phyloP scores from a whole-genome alignment of 2,329 filamentous ascomycete species.

The Ophiocordyceps robertsii region DNA sequence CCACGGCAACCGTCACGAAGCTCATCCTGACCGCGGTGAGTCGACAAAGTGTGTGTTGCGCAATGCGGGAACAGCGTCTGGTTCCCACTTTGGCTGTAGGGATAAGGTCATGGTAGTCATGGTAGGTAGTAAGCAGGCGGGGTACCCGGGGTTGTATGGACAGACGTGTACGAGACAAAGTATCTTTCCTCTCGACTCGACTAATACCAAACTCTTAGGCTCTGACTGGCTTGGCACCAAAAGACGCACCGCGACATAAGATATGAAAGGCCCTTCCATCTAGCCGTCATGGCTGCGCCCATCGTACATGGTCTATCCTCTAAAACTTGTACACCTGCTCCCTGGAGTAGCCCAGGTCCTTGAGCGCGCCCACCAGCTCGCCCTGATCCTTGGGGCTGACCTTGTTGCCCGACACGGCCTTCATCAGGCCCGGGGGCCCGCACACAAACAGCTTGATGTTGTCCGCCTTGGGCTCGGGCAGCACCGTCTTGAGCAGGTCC shows the following conservation, averaged over 20 bases:
- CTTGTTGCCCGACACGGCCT: slow-evolving; percentile 82
- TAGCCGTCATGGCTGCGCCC: too few relatives aligned
- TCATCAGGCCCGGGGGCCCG: slow-evolving; percentile 85
- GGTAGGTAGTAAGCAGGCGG: too few relatives aligned
- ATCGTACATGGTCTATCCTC: not conserved
- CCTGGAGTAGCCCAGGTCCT: slow-evolving; percentile 57
- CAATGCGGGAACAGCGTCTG: too few relatives aligned
- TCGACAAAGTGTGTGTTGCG: too few relatives aligned
- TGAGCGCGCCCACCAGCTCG: slow-evolving; percentile 67
- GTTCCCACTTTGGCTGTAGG: too few relatives aligned
- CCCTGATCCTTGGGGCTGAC: slow-evolving; percentile 88
- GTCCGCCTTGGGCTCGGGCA: slow-evolving; percentile 80
- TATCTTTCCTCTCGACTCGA: not conserved
- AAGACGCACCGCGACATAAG: too few relatives aligned
- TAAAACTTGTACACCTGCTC: slow-evolving; percentile 96
- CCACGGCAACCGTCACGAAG: slow-evolving; percentile 21
- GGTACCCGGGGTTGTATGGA: too few relatives aligned
- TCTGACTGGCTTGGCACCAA: too few relatives aligned
- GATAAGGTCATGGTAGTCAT: too few relatives aligned
- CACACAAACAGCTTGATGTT: slow-evolving; percentile 97
- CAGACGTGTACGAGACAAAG: not conserved
- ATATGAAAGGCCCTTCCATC: too few relatives aligned
- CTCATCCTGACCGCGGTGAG: slow-evolving; percentile 7
- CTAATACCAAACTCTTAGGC: too few relatives aligned
- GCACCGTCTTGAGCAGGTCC: slow-evolving; percentile 85